Base-by-base conservation (phyloP, 495 filamentous ascomycete genomes). In the Annulohypoxylon bovei region DNA sequence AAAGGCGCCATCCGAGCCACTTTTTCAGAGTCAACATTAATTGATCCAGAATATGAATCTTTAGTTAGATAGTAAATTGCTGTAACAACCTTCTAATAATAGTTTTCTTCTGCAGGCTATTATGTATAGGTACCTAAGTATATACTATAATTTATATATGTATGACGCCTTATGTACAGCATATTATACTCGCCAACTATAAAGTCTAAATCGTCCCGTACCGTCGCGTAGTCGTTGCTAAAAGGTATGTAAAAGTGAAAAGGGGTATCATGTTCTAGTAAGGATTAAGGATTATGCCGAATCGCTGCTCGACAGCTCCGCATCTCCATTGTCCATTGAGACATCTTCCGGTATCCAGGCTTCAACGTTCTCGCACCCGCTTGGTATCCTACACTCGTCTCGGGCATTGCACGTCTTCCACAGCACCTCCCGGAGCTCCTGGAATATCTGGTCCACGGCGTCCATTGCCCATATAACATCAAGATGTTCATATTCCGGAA, bases 401-500 rank as follows among this genome's bases (percentile, higher is more conserved):
- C 88, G 82, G n/a, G 80, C 87, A 18, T 82, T 30, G 65, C 85
- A 87, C 27, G 85, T 88, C 76, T 87, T 89, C 95, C 95, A 97
- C 40, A 99, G 74, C 27, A 97, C 90, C 74, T 95, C 90, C 30
- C 87, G 83, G 0, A 99, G 82, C 80, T 97, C 95, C 63, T 81
- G 85, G 3, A 93, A 94, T 5, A 98, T 91, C 78, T 94, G 86
- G 54, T 97, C 92, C 20, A 93, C 87, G 0, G 88, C 86, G 77
- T 98, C 93, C 82, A 99, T 93, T 0, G 95, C 95, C 95, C 95
- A 99, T 25, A 99, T 86, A 4, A 98, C 94, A 81, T 99, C 95
- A 25, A 99, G 83, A 77, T 99, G 95, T 79, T 97, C 94, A 77
- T 98, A 97, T 56, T 91, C 95, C 1, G 93, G 88, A 27, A 99